phyloP scores from a whole-genome alignment of 2,329 filamentous ascomycete genomes.

The Colletotrichum sansevieriae region DNA sequence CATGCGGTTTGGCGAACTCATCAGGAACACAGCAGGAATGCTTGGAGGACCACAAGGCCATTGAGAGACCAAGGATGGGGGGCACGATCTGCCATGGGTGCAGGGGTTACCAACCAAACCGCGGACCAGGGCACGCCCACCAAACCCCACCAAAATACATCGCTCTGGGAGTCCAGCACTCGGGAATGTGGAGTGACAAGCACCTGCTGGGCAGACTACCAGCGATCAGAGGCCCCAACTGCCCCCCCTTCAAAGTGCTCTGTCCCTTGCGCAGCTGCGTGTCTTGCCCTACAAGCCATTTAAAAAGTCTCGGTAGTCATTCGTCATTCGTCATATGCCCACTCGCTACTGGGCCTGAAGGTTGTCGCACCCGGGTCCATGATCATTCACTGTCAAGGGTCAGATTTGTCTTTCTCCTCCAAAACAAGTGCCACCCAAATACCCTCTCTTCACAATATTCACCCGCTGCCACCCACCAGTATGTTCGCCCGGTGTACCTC shows the following conservation, averaged over 20 bases:
- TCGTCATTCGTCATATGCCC: constrained; percentile 38
- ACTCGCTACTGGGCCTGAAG: constrained; percentile 1
- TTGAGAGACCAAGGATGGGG: constrained; percentile 7
- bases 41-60: constrained; percentile 6
- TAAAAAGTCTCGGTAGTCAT: constrained; percentile 41
- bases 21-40: neutral
- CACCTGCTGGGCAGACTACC: constrained; percentile 10
- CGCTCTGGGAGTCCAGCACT: constrained; percentile 37
- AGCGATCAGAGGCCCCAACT: constrained; percentile 1
- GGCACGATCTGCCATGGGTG: constrained; percentile 15
- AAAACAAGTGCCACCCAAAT: constrained; percentile 26
- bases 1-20: constrained; percentile 17
- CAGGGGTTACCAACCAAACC: constrained; percentile 22
- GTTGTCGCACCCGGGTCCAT: constrained; percentile 23
- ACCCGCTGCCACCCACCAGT: constrained; percentile 30
- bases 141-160: constrained; percentile 39
- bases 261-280: constrained; percentile 26
- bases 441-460: constrained; percentile 26
- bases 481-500: neutral
- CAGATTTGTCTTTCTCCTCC: constrained; percentile 15
- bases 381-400: constrained; percentile 10
- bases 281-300: constrained; percentile 34
- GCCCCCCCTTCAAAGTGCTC: constrained; percentile 17
- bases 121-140: constrained; percentile 13
- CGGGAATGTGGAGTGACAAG: constrained; percentile 24